Conservation (phyloP, 2,329 filamentous ascomycete genomes). For the Alternaria sp. region DNA sequence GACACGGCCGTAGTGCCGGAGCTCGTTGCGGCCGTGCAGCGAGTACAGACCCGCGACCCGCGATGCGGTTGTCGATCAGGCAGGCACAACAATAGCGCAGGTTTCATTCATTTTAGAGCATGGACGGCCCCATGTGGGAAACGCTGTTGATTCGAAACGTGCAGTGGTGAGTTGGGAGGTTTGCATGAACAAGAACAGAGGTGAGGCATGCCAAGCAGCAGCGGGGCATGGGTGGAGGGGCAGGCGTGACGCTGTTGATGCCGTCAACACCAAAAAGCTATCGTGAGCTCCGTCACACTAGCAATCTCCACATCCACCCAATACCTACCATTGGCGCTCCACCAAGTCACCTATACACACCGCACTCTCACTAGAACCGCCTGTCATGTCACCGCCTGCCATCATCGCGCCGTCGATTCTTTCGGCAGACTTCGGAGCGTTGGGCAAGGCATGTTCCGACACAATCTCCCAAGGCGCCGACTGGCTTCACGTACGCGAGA, state of each 20-base stretch:
- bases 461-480: conserved; percentile 85
- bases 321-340: conserved; percentile 28
- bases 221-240: conserved; percentile 28
- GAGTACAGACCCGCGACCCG: conserved; percentile 2
- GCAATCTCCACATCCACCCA: conserved; percentile 29
- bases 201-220: conserved; percentile 27
- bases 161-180: neutral
- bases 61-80: conserved; percentile 1
- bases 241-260: conserved; percentile 26
- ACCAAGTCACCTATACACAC: conserved; percentile 14
- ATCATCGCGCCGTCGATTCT: conserved; percentile 99
- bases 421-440: conserved; percentile 90
- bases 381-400: conserved; percentile 81
- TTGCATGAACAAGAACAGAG: neutral
- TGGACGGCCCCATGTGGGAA: neutral
- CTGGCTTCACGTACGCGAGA: conserved; percentile 51
- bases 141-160: conserved; percentile 6
- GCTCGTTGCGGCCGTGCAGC: neutral
- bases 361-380: conserved; percentile 26
- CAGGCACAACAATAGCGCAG: neutral
- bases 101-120: neutral
- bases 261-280: conserved; percentile 47
- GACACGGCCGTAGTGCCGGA: neutral
- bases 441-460: conserved; percentile 84
- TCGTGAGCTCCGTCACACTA: conserved; percentile 38